These are phyloP conservation scores for Lepidium didymum DNA, from an alignment of 345 rosid species.

Conservation along the genomic window DNA sequence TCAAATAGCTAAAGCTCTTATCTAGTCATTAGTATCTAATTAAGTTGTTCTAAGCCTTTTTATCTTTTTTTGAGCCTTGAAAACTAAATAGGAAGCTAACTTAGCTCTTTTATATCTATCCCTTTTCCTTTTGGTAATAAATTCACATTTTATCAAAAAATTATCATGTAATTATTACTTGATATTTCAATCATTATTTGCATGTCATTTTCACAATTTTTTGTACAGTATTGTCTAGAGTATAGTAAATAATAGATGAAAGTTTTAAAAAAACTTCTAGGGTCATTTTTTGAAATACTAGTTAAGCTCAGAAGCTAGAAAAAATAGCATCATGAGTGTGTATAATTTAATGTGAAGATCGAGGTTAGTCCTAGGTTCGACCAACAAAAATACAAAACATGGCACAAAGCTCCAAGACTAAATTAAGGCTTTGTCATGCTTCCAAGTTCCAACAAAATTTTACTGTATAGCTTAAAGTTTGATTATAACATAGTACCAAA, in stretches of 20 bases:
- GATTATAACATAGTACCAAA: neutral
- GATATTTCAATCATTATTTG: neutral
- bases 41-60: too few species aligned
- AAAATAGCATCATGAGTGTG: neutral
- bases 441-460: neutral
- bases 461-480: neutral
- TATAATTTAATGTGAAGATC: constrained; percentile 15
- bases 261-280: neutral
- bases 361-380: constrained; percentile 29
- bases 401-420: constrained; percentile 25
- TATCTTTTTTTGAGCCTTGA: too few species aligned
- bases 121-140: too few species aligned
- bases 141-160: too few species aligned
- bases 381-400: neutral
- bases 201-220: neutral
- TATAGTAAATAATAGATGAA: neutral
- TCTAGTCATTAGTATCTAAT: too few species aligned
- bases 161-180: neutral
- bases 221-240: neutral
- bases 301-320: neutral
- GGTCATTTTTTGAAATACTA: neutral
- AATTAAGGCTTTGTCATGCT: neutral
- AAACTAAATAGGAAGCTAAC: too few species aligned
- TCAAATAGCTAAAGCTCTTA: too few species aligned
- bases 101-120: too few species aligned